These are phyloP conservation scores for Tetrahymena thermophila DNA, from an alignment of 73 alveolate genomes.

Conservation along the genomic window DNA sequence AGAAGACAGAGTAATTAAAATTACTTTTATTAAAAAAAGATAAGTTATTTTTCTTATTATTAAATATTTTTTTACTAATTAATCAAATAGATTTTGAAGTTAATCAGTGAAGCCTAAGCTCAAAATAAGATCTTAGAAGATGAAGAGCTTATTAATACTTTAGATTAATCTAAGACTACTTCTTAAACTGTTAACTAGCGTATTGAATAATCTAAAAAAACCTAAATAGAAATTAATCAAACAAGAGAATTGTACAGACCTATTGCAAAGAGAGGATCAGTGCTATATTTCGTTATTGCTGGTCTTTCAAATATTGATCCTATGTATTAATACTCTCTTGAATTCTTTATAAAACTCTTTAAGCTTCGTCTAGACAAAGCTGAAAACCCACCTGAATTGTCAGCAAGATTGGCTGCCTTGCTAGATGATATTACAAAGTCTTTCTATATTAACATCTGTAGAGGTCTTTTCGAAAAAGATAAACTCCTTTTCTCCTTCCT, in stretches of 20 bases:
- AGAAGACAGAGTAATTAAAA: conserved; percentile 50
- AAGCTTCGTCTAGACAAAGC: conserved; percentile 95
- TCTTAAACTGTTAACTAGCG: conserved; percentile 88
- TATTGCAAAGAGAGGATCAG: conserved; percentile 97
- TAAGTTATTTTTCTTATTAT: too few relatives aligned
- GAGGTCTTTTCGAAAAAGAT: conserved; percentile 99
- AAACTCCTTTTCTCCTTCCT: conserved; percentile 90
- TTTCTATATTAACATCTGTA: conserved; percentile 95
- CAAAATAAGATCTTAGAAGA: conserved; percentile 95
- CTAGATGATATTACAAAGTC: conserved; percentile 94
- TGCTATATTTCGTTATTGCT: conserved; percentile 96
- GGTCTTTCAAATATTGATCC: conserved; percentile 91
- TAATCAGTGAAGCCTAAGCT: conserved; percentile 98
- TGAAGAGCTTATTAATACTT: conserved; percentile 95
- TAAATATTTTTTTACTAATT: neutral
- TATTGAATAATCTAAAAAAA: conserved; percentile 93
- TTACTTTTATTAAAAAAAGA: too few relatives aligned
- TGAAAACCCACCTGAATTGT: conserved; percentile 75
- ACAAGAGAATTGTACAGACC: conserved; percentile 90
- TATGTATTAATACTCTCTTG: conserved; percentile 99
- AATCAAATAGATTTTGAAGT: conserved; percentile 68
- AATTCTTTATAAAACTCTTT: conserved; percentile 95
- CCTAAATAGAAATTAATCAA: conserved; percentile 89
- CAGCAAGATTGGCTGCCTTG: conserved; percentile 77
- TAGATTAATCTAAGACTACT: conserved; percentile 90